Evolutionary conservation across 2,329 filamentous ascomycete genomes (phyloP).

Genomic region (Aspergillus spinulosporus): DNA sequence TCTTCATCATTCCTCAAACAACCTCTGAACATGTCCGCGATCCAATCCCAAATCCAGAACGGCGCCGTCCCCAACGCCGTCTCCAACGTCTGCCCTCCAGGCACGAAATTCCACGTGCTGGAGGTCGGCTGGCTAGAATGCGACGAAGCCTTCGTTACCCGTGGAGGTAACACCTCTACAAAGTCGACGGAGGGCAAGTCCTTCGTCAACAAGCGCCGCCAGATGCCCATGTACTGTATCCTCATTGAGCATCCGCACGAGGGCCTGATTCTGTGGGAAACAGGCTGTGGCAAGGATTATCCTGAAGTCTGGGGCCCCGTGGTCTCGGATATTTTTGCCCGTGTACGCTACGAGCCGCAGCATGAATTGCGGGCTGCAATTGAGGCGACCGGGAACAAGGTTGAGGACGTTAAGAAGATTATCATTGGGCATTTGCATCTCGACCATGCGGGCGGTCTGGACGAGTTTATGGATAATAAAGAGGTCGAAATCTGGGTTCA

Average conservation of each 20-base stretch:
- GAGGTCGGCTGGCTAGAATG: constrained; percentile 19
- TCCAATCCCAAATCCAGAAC: constrained; percentile 12
- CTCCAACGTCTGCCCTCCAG: constrained; percentile 14
- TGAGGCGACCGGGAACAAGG: constrained; percentile 13
- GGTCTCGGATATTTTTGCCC: constrained; percentile 13
- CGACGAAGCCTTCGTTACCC: constrained; percentile 15
- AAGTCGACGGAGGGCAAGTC: constrained; percentile 12
- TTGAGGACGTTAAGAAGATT: constrained; percentile 17
- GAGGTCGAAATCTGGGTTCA: constrained; percentile 20
- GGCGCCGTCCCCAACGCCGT: constrained; percentile 16
- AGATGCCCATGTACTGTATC: constrained; percentile 19
- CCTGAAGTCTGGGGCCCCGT: constrained; percentile 13
- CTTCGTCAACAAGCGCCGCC: constrained; percentile 16
- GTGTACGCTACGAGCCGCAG: constrained; percentile 14
- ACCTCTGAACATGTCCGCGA: constrained; percentile 10
- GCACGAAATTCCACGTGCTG: constrained; percentile 16
- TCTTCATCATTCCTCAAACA: not conserved
- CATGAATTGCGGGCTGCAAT: constrained; percentile 15
- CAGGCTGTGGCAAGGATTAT: constrained; percentile 16
- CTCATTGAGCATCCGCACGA: constrained; percentile 18
- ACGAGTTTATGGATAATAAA: constrained; percentile 11
- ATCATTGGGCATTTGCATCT: constrained; percentile 19
- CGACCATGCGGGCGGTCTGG: constrained; percentile 16
- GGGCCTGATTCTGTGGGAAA: constrained; percentile 17
- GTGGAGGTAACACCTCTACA: constrained; percentile 16